Conservation (phyloP, 2,329 filamentous ascomycete species). For the Annulohypoxylon truncatum region DNA sequence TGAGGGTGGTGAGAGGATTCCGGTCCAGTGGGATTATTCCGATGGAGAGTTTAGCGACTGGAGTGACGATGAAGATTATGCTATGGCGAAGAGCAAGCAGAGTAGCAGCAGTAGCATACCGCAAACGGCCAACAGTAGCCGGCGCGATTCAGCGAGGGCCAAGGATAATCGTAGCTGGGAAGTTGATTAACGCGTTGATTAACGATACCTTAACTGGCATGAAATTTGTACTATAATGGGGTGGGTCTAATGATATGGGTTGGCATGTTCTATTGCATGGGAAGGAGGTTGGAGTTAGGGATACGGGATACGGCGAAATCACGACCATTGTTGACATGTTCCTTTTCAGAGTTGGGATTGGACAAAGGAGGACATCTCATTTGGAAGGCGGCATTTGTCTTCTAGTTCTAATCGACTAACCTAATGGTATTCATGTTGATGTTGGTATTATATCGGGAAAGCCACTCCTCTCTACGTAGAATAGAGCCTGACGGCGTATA, state of each 20-base stretch:
- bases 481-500: constrained; percentile 9
- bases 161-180: constrained; percentile 49
- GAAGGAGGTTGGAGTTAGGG: constrained; percentile 12
- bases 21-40: constrained; percentile 72
- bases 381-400: constrained; percentile 5
- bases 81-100: constrained; percentile 37
- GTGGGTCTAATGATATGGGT: constrained; percentile 30
- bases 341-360: constrained; percentile 9
- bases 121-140: constrained; percentile 8
- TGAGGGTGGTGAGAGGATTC: constrained; percentile 65
- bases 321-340: constrained; percentile 5
- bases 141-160: constrained; percentile 17
- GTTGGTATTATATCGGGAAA: constrained; percentile 17
- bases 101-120: constrained; percentile 37
- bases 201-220: constrained; percentile 10
- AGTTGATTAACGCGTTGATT: constrained; percentile 53
- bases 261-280: constrained; percentile 26
- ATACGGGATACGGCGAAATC: constrained; percentile 7
- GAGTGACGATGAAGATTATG: constrained; percentile 62
- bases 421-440: background rate
- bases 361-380: constrained; percentile 7
- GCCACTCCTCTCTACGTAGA: constrained; percentile 1
- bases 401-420: constrained; percentile 5
- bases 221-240: constrained; percentile 26
- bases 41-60: constrained; percentile 66